Base-by-base conservation (phyloP, 1,284 basidiomycete species). In the Ceratobasidium papillatum region DNA sequence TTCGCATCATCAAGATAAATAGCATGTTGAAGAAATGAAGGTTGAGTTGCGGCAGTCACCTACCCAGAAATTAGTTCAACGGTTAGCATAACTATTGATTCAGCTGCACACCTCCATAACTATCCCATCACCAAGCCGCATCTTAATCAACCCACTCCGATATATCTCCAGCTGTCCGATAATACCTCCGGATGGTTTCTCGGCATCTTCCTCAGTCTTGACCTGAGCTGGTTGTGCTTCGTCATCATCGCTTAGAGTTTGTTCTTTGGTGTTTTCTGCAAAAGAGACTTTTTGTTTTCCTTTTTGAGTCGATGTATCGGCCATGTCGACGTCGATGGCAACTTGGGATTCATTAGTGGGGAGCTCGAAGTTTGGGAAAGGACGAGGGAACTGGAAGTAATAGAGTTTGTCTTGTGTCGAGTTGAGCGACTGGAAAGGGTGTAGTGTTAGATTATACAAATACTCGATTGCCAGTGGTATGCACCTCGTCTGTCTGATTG, bases 301-400 rank as follows among this genome's bases (percentile, higher is more conserved):
- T 77, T 75, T 77, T 76, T 32, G 75, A 34, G 76, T 71, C 22
- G 75, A 62, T 25, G 73, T 75, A n/a, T 83, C 80, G 77, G 81
- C 77, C 69, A 77, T 65, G 76, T 74, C 75, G 77, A 76, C 74
- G 54, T 71, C 69, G 66, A 79, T 73, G 3, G 65, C 19, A 61
- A 78, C 59, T 32, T 47, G 51, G n/a, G 38, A 19, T 45, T 32
- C 54, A 17, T 45, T 77, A 52, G 75, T 66, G 11, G 79, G 73
- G 7, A 77, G 75, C 47, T 85, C 77, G 82, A 96, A 97, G 17
- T 84, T 86, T 0, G 96, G 95, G 82, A 98, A 96, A 0, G 94
- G 91, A n/a, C 86, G 83, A 0, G 96, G 96, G 80, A 98, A 97
- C 81, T 97, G 96, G 84, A 98, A 97, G 77, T 96, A 91, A 80